Base-by-base conservation (phyloP, 2,329 filamentous ascomycete genomes). In the Conoideocrella luteorostrata region DNA sequence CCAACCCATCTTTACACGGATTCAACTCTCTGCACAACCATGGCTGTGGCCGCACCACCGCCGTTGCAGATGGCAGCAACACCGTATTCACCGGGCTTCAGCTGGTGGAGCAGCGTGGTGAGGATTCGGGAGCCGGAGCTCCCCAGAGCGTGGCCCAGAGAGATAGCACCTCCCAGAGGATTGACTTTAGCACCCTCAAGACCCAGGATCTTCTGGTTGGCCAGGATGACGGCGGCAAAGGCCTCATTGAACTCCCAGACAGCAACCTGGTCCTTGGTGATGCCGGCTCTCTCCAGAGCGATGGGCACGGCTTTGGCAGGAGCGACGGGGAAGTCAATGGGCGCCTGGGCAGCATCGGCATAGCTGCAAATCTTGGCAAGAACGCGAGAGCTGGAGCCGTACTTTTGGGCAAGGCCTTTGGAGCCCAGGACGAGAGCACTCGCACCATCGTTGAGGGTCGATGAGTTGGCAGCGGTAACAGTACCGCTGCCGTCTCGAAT, bases 191-290 rank as follows among this genome's bases (percentile, higher is more conserved):
- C 87, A 37, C 78, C 74, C 51, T 90, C 77, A 3, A 96, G 77
- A 34, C 85, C 87, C 26, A 95, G 77, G 49, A 94, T 89, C 83
- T 95, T 90, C 57, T 88, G 84, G 60, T 97, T 96, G 33, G 91
- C 90, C 62, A 93, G 89, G 65, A 96, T 93, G 23, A 96, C 90
- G 4, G 87, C 88, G 22, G 93, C 91, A 61, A 98, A 98, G 0
- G 93, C 93, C 69, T 98, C 93, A 65, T 98, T 98, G 67, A 98
- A 95, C 64, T 97, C 93, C 91, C 93, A 97, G 18, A 96, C 71
- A 5, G 91, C 83, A 36, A 98, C 88, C 64, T 97, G 86, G 37
- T 94, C 85, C 67, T 90, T 88, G 51, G 80, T 88, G 53, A 98
- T 90, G 10, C 91, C 90, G 1, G 93, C 93, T 45, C 90, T 78